Evolutionary conservation across 441 rosid species (phyloP).

Genomic region (Euphorbia celastroides): DNA sequence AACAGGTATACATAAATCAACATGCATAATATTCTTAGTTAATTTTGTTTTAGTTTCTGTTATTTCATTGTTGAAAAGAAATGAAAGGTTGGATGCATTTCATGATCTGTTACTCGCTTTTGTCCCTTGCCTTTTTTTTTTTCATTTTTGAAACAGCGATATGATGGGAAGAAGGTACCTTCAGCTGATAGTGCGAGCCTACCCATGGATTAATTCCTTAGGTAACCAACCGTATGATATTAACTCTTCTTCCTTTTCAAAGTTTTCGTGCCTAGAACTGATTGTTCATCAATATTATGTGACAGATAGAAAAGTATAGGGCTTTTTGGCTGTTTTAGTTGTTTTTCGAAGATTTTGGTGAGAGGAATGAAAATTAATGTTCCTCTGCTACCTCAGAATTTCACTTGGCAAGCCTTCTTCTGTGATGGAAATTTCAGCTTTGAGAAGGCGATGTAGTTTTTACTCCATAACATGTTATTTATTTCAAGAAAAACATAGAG

Average conservation of each 20-base stretch:
- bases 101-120: too few species aligned
- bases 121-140: too few species aligned
- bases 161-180: conserved; percentile 56
- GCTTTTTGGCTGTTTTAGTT: conserved; percentile 20
- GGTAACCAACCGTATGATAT: conserved; percentile 13
- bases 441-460: conserved; percentile 16
- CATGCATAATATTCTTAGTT: background rate
- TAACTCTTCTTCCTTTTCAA: background rate
- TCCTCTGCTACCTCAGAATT: conserved; percentile 11
- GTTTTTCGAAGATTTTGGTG: conserved; percentile 12
- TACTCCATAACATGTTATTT: background rate
- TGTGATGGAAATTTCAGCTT: conserved; percentile 16
- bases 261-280: background rate
- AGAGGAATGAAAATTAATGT: conserved; percentile 12
- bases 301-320: conserved; percentile 13
- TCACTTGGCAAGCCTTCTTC: conserved; percentile 21
- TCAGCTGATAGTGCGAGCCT: conserved; percentile 33
- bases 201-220: conserved; percentile 32
- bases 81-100: background rate
- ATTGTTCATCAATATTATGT: conserved; percentile 8
- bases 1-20: conserved; percentile 48
- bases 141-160: conserved; percentile 36
- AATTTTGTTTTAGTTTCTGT: too few species aligned
- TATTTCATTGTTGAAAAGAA: background rate
- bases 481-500: conserved; percentile 7